phyloP scores from a whole-genome alignment of 1,284 basidiomycete genomes.

The Marasmius oreades region DNA sequence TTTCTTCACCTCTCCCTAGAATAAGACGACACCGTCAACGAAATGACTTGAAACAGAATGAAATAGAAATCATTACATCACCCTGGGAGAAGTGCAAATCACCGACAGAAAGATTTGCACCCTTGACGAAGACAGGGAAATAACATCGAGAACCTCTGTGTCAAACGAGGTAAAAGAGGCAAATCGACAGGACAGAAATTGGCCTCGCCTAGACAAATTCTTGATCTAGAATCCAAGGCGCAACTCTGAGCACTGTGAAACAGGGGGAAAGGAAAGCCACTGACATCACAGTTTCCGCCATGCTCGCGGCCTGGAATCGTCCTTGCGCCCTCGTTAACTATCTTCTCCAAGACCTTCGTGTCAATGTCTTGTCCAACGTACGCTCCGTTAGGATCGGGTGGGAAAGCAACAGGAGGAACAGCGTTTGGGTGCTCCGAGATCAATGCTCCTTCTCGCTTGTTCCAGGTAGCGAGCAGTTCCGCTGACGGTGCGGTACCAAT shows the following conservation, averaged over 20 bases:
- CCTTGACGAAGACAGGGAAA: conserved; percentile 75
- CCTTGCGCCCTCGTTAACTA: conserved; percentile 67
- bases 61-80: conserved; percentile 45
- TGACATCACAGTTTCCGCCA: conserved; percentile 78
- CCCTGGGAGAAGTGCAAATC: conserved; percentile 83
- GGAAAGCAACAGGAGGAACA: conserved; percentile 66
- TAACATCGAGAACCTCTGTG: conserved; percentile 64
- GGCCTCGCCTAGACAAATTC: conserved; percentile 55
- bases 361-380: conserved; percentile 68
- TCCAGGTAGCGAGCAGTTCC: conserved; percentile 73
- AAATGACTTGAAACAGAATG: background rate
- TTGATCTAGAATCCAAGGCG: conserved; percentile 50
- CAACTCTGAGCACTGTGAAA: background rate
- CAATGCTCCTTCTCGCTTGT: conserved; percentile 65
- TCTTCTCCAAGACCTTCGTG: conserved; percentile 46
- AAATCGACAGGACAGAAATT: conserved; percentile 7
- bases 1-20: conserved; percentile 51
- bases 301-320: conserved; percentile 78
- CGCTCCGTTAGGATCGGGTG: conserved; percentile 57
- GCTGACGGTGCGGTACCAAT: conserved; percentile 75
- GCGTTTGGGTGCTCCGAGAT: conserved; percentile 52
- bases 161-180: conserved; percentile 1
- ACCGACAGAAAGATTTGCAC: conserved; percentile 76
- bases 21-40: conserved; percentile 4
- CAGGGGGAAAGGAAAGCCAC: conserved; percentile 18